phyloP scores from a whole-genome alignment of 176 grass and related monocot genomes.

The Oryza glaberrima region DNA sequence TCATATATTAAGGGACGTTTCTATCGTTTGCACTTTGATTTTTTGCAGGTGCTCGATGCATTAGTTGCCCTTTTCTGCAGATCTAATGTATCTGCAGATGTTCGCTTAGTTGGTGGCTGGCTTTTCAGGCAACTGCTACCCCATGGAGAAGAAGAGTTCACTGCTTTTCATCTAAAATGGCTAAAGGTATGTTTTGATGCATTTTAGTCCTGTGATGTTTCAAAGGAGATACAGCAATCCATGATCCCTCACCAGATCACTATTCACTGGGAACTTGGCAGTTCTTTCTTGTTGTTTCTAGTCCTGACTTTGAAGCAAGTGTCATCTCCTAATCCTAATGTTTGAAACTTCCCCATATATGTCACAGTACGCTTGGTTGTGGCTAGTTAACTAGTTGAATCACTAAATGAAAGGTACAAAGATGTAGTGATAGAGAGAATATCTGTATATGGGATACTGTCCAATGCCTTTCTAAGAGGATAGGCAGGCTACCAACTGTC shows the following conservation, averaged over 20 bases:
- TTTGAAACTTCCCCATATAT: neutral
- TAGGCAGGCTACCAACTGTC: neutral
- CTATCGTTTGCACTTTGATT: constrained; percentile 30
- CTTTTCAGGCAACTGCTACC: constrained; percentile 94
- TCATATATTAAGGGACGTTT: constrained; percentile 25
- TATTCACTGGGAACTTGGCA: neutral
- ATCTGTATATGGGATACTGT: neutral
- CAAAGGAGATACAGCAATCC: neutral
- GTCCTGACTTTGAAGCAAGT: neutral
- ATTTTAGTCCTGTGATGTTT: constrained; percentile 11
- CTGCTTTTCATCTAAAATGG: constrained; percentile 64
- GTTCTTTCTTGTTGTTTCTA: constrained; percentile 17
- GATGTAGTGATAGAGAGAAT: neutral
- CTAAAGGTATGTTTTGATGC: constrained; percentile 58
- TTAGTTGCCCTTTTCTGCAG: constrained; percentile 90
- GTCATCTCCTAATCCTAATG: neutral
- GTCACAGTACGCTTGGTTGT: constrained; percentile 1
- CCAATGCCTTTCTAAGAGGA: neutral
- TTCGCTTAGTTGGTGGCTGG: constrained; percentile 89
- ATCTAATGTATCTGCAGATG: constrained; percentile 79
- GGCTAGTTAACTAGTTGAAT: neutral
- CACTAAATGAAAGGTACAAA: neutral
- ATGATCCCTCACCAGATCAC: neutral
- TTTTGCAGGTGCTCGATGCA: constrained; percentile 90
- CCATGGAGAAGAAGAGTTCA: constrained; percentile 87